Evolutionary conservation across 495 filamentous ascomycete genomes (phyloP), one percentile per base, ranked within the genome.

Genomic region (Recurvomyces mirabilis): DNA sequence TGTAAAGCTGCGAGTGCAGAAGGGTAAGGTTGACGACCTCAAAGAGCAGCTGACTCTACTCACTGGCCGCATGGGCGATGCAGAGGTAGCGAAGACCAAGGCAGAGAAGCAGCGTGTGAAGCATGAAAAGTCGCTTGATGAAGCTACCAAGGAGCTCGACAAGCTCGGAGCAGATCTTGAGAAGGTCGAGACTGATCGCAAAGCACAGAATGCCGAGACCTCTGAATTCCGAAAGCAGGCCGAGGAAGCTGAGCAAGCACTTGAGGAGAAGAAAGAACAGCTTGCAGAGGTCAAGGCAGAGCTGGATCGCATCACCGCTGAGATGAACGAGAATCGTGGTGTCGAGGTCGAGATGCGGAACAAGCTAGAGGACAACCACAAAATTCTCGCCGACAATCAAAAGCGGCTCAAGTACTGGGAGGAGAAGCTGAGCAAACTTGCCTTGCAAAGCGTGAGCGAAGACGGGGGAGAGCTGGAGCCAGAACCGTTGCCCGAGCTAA

Each of bases 291-390:
- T 95, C 36, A 98, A 96, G 65, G 63, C 72, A 3, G 84, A 95
- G 54, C 68, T 96, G 10, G 89, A 96, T 49, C 78, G 82, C 50
- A 89, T 85, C 69, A 81, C 79, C 13, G 73, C 80, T 3, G 87
- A 93, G 50, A 68, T 96, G 30, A 96, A 96, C 58, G 84, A 84
- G 58, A 93, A 79, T 2, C 78, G 91, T 0, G 88, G 84, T 3
- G 71, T 81, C 13, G 93, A 96, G 64, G 94, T 98, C 47, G 91
- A 96, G 61, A 95, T 95, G 87, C 84, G 87, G 39, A 95, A 95
- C 62, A 91, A 93, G 62, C 77, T 96, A 14, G 86, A 96, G 56
- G 88, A 96, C 60, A 88, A 87, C 64, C 85, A 94, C 51, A 98
- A 95, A 63, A 75, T 79, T 10, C 73, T 94, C 18, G 58, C 65